Evolutionary conservation across 768 basidiomycete genomes (phyloP), one percentile per base, ranked within the genome.

Genomic region (Lactarius psammicola): DNA sequence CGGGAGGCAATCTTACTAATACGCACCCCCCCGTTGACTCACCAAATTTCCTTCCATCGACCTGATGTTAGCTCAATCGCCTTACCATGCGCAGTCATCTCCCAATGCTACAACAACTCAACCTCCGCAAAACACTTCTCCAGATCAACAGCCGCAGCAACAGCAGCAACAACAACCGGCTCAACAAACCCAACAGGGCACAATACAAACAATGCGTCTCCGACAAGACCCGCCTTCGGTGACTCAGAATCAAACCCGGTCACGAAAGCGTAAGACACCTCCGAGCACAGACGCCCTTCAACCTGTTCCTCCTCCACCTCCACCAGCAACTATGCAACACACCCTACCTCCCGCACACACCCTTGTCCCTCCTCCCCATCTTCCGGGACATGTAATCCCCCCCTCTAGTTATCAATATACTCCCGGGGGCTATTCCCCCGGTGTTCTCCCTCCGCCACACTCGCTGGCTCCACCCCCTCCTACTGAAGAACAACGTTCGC

Each of bases 201-300:
- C 72, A 55, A 73, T 73, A 60, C 73, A 74, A 60, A 71, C 77
- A n/a, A 84, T 87, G 83, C 84, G 87, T 71, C 81, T 89, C 46
- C 82, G 85, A 72, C 87, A 88, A 53, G 86, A 88, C 59, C 81
- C 76, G 17, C 73, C 76, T 57, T 58, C 73, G 53, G 74, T 75
- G 59, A 73, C 75, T 60, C 71, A 71, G 64, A 79, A 81, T 46
- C 75, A 82, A 17, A 65, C 80, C 56, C 81, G 84, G 13, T 73
- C 79, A 36, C 82, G 88, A 64, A 92, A 92, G 74, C 84, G 90
- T 71, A 92, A 92, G 75, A 72, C 88, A 0, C 87, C 88, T 9
- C 82, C 88, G 2, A 72, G 78, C 23, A 28, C 70, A 42, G 67
- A 70, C 69, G 20, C 67, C 31, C 51, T 68, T 44, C 67, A 64